These are phyloP conservation scores for Lipomyces yamanashiensis DNA, from an alignment of 805 yeast genomes.

Conservation along the genomic window DNA sequence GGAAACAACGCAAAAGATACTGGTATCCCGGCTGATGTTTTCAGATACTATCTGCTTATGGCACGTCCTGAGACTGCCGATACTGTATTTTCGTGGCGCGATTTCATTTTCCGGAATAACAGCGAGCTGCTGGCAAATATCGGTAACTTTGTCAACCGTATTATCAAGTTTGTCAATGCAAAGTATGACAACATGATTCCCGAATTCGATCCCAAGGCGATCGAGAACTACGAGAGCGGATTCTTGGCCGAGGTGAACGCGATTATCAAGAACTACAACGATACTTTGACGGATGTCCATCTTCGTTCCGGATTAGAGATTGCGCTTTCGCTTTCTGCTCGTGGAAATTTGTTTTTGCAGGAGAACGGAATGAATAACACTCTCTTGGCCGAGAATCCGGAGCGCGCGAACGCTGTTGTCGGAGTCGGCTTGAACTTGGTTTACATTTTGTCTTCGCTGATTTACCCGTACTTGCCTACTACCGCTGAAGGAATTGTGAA, in stretches of 20 bases:
- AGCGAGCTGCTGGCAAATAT: slow-evolving; percentile 91
- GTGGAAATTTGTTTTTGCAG: slow-evolving; percentile 95
- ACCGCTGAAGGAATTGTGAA: slow-evolving; percentile 69
- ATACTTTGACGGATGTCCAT: slow-evolving; percentile 75
- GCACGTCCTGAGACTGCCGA: slow-evolving; percentile 95
- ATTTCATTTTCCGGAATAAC: slow-evolving; percentile 88
- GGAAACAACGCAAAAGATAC: slow-evolving; percentile 97
- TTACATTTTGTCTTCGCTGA: slow-evolving; percentile 79
- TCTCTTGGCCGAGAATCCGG: slow-evolving; percentile 74
- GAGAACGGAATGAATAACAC: slow-evolving; percentile 94
- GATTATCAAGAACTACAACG: slow-evolving; percentile 64
- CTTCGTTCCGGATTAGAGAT: slow-evolving; percentile 87
- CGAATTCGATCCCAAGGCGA: slow-evolving; percentile 58
- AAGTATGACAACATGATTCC: slow-evolving; percentile 94
- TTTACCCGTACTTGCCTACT: slow-evolving; percentile 90
- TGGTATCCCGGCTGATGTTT: slow-evolving; percentile 87
- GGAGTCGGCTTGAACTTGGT: slow-evolving; percentile 89
- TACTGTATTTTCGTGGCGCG: slow-evolving; percentile 96
- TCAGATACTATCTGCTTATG: slow-evolving; percentile 95
- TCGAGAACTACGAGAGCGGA: slow-evolving; percentile 45
- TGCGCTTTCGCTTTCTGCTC: slow-evolving; percentile 87
- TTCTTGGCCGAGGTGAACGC: slow-evolving; percentile 62
- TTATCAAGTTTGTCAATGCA: slow-evolving; percentile 85
- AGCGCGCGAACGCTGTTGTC: slow-evolving; percentile 85
- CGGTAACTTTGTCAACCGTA: slow-evolving; percentile 95